Base-by-base conservation (phyloP, 2,329 filamentous ascomycete species). In the Lecanicillium sp. region DNA sequence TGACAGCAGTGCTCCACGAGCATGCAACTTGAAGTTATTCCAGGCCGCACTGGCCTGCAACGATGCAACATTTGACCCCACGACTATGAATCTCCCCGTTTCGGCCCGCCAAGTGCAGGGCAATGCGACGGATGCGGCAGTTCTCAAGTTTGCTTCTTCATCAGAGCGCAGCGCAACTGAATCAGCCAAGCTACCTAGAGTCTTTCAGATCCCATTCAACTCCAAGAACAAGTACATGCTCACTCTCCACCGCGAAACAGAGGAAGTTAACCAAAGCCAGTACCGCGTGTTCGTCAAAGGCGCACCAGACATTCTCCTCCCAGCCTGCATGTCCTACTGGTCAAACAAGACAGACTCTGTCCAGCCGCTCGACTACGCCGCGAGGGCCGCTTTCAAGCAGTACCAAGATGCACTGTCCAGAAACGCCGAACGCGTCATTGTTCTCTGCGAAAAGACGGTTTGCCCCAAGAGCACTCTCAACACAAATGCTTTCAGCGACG, bases 201-300 rank as follows among this genome's bases (percentile, higher is more conserved):
- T 60, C 4, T 65, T 64, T 30, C 57, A 68, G 36, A 58, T 71
- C 4, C 63, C 68, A 0, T 71, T 71, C 56, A 71, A 71, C 51
- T 69, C 65, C 13, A 69, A 68, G 50, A 69, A 67, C 48, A 71
- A 71, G 41, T 70, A 61, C 55, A 69, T 69, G 63, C 54, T 70
- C n/a, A 65, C 60, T 0, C 48, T 59, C n/a, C 59, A 57, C 33
- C 43, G 47, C 18, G 45, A 58, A 11, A 44, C 51, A 11, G 45
- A 46, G 5, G 42, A 53, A 12, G 58, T 57, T 31, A 41, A 48
- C 1, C 32, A 40, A 11, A 49, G 45, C 8, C 33, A 51, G 10
- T 68, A 65, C 38, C 60, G 66, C 19, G 56, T 72, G 5, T 67
- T 68, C 41, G 62, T 74, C 47, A 75, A 75, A 53, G 71, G 71